Evolutionary conservation across 2,329 filamentous ascomycete genomes (phyloP).

Genomic region (Basipetospora chlamydospora): DNA sequence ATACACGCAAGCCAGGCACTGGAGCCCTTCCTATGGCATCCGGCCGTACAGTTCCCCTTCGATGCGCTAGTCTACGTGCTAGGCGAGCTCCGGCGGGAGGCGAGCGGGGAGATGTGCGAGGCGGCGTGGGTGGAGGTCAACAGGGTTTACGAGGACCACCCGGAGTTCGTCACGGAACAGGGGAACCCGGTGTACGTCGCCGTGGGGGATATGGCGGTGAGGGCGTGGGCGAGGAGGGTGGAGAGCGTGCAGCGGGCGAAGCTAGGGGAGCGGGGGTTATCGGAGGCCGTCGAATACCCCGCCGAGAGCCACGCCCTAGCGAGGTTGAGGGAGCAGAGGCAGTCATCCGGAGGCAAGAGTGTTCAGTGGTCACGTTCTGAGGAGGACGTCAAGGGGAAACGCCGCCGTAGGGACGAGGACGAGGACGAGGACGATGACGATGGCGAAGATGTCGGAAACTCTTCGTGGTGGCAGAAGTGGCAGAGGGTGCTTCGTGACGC

Average conservation of each 20-base stretch:
- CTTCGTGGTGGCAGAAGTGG: conserved; percentile 1
- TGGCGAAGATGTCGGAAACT: neutral
- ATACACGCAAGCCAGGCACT: neutral
- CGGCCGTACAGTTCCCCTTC: conserved; percentile 2
- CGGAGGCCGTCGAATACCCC: neutral
- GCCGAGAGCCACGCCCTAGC: neutral
- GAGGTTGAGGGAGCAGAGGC: neutral
- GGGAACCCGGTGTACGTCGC: neutral
- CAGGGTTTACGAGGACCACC: conserved; percentile 3
- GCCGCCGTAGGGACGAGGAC: neutral
- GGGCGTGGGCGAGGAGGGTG: conserved; percentile 3
- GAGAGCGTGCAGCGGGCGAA: neutral
- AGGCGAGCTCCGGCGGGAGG: neutral
- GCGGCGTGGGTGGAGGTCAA: conserved; percentile 2
- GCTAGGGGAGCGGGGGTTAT: neutral
- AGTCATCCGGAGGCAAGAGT: too few species aligned
- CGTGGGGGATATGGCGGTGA: neutral
- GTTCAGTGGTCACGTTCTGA: too few species aligned
- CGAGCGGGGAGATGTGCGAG: neutral
- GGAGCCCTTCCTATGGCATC: conserved; percentile 4
- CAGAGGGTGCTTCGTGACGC: conserved; percentile 1
- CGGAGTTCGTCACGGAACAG: neutral
- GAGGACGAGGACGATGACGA: neutral
- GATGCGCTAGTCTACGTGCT: conserved; percentile 1
- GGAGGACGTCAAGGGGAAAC: too few species aligned